Base-by-base conservation (phyloP, 139 green algal genomes). In the Trebouxia sp. region DNA sequence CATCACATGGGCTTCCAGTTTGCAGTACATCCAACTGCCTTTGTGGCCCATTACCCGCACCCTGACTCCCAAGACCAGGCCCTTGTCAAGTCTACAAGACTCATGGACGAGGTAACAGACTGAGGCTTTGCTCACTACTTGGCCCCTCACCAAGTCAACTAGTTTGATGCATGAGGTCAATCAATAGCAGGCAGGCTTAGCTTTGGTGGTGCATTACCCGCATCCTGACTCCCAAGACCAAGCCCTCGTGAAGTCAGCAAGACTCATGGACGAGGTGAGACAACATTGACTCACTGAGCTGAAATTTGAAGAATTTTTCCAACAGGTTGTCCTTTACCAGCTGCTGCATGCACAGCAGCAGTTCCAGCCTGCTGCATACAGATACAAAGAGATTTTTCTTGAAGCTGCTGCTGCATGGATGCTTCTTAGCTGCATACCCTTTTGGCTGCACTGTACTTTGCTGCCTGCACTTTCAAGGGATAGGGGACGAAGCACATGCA, bases 31-130 rank as follows among this genome's bases (percentile, higher is more conserved):
- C 69, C 69, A 24, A 37, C 26, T 8, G 69, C 41, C 5, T 77
- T 77, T 77, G 41, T 77, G 69, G 69, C 55, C 24, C 69, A 77
- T 22, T 77, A 77, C 5, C 69, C 69, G 6, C 62, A 72, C 28
- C 32, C 32, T 5, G 62, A 72, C 12, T 72, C 62, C 62, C 20
- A 72, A 35, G 62, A 72, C 35, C 62, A 72, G 32, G 62, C 32
- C 35, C 32, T 72, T 12, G 62, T 72, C 35, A 72, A 72, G 35
- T 4, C 62, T 11, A 43, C 62, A 14, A 17, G 32, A 7, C 62
- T 72, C 35, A 72, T 72, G 62, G 32, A 72, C 11, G 12, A 72
- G 62, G 62, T 72, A 0, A 42, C 5, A 14, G 22, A 12, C 22
- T 30, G 0, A 4, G 26, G 32, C n/a, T 38, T 53, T 17, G 3